These are phyloP conservation scores for Micromonas pusilla DNA, from an alignment of 139 green algal species.

Conservation along the genomic window DNA sequence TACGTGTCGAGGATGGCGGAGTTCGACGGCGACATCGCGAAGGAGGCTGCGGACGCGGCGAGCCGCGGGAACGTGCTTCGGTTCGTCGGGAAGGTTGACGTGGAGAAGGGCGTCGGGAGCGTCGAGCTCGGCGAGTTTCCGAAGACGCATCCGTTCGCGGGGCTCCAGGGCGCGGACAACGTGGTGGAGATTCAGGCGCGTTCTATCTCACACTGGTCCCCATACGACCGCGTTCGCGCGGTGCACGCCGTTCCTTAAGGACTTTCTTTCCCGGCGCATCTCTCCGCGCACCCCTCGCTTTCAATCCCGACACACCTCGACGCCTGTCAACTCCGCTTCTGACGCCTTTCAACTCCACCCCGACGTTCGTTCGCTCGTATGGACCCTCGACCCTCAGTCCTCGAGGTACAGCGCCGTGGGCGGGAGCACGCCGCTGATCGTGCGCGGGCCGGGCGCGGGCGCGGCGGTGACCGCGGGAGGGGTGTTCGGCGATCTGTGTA, in stretches of 20 bases:
- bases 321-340: too few relatives aligned
- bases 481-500: constrained; percentile 37
- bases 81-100: constrained; percentile 87
- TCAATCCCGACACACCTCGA: too few relatives aligned
- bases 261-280: too few relatives aligned
- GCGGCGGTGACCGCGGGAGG: constrained; percentile 35
- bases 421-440: constrained; percentile 25
- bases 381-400: too few relatives aligned
- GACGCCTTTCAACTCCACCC: too few relatives aligned
- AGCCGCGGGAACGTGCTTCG: constrained; percentile 78
- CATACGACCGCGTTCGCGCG: too few relatives aligned
- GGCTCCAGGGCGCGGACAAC: constrained; percentile 34
- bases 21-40: constrained; percentile 76
- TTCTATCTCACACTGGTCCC: too few relatives aligned
- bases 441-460: constrained; percentile 38
- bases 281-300: too few relatives aligned
- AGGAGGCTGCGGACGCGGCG: constrained; percentile 58
- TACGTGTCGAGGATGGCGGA: constrained; percentile 78
- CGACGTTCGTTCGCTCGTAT: too few relatives aligned
- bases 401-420: constrained; percentile 20
- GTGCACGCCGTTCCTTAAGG: too few relatives aligned
- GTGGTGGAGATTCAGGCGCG: constrained; percentile 32
- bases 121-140: constrained; percentile 32
- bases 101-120: constrained; percentile 27
- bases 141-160: constrained; percentile 29